phyloP scores from a whole-genome alignment of 2,329 filamentous ascomycete genomes.

The Colletotrichum costaricense region DNA sequence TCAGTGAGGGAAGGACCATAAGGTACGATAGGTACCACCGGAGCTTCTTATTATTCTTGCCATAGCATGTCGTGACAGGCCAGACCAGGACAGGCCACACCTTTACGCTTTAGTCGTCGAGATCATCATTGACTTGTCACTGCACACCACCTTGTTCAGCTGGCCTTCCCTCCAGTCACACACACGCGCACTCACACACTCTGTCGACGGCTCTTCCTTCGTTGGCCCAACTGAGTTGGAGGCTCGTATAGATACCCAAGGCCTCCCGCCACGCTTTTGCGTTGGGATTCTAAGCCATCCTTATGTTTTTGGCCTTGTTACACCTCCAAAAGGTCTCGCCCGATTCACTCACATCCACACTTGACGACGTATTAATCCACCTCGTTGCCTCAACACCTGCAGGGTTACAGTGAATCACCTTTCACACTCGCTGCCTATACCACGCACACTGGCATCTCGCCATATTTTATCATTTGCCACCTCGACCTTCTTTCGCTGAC shows the following conservation, averaged over 20 bases:
- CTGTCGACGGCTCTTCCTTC: conserved; percentile 4
- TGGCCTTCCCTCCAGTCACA: conserved; percentile 3
- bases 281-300: background rate
- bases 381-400: background rate
- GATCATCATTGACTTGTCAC: conserved; percentile 23
- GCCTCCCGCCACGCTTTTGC: conserved; percentile 14
- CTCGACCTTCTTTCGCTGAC: background rate
- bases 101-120: background rate
- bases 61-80: conserved; percentile 16
- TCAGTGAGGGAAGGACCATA: background rate
- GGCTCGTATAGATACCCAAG: conserved; percentile 33
- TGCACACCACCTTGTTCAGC: conserved; percentile 11
- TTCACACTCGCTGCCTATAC: background rate
- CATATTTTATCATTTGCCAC: background rate
- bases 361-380: background rate
- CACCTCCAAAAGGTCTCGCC: conserved; percentile 2
- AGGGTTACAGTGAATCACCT: background rate
- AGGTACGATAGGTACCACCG: background rate
- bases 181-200: conserved; percentile 10
- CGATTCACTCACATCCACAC: background rate
- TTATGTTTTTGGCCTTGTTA: conserved; percentile 13
- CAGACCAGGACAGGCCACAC: background rate
- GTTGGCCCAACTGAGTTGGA: conserved; percentile 9
- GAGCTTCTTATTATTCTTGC: conserved; percentile 2
- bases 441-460: background rate